Conservation (phyloP, 1,284 basidiomycete genomes). For the Earliella scabrosa region DNA sequence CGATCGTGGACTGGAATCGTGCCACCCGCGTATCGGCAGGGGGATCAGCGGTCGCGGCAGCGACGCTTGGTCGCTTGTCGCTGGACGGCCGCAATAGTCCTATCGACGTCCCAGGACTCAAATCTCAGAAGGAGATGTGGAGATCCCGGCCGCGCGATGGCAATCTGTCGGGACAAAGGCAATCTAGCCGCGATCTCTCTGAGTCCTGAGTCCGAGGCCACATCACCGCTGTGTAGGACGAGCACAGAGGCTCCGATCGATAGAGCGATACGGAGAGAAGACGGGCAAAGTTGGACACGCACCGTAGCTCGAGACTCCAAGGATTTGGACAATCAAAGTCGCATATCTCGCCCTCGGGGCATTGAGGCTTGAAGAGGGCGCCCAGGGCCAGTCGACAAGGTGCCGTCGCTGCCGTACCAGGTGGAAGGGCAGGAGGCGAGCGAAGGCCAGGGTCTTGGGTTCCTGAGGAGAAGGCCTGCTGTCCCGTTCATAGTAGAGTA, state of each 20-base stretch:
- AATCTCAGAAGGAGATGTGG: too few species aligned
- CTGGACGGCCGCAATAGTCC: too few species aligned
- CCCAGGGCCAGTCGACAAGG: not conserved
- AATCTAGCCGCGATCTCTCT: constrained; percentile 17
- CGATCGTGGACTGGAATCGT: too few species aligned
- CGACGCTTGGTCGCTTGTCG: not conserved
- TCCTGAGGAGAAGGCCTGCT: not conserved
- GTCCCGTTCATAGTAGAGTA: constrained; percentile 4
- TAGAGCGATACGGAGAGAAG: constrained; percentile 8
- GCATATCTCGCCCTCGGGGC: not conserved
- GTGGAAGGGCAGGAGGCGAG: too few species aligned
- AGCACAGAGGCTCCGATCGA: too few species aligned
- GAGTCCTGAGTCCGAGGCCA: not conserved
- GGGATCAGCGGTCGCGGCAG: not conserved
- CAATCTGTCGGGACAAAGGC: not conserved
- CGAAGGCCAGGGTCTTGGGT: not conserved
- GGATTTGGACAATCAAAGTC: not conserved
- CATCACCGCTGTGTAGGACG: not conserved
- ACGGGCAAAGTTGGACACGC: too few species aligned
- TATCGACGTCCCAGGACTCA: too few species aligned
- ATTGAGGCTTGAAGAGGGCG: not conserved
- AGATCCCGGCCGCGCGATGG: not conserved
- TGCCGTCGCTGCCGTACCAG: too few species aligned
- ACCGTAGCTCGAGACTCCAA: too few species aligned
- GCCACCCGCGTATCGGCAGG: too few species aligned